phyloP scores from a whole-genome alignment of 1,139 yeast species.

The Blastobotrys raffinosifermentans region DNA sequence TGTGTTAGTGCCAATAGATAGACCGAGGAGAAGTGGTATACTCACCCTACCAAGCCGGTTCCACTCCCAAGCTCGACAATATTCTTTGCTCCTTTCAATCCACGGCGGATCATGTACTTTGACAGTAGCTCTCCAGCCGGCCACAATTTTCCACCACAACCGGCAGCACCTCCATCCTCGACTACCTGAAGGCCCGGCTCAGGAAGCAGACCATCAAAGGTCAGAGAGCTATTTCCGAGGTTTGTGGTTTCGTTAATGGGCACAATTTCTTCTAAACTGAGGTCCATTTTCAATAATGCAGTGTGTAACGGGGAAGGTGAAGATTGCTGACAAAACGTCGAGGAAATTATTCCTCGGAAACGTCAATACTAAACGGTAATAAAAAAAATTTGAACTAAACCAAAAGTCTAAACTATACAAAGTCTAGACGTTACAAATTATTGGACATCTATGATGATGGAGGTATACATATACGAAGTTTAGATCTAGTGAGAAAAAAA shows the following conservation, averaged over 20 bases:
- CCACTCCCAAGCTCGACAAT: slow-evolving; percentile 52
- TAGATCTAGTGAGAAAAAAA: too few species aligned
- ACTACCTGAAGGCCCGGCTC: slow-evolving; percentile 38
- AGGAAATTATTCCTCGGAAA: too few species aligned
- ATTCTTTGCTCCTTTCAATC: slow-evolving; percentile 25
- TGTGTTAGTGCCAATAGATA: slow-evolving; percentile 4
- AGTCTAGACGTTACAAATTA: too few species aligned
- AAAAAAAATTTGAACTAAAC: too few species aligned
- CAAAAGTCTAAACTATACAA: too few species aligned
- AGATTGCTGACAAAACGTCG: too few species aligned
- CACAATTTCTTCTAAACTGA: slow-evolving; percentile 20
- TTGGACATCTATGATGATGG: too few species aligned
- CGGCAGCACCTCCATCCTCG: slow-evolving; percentile 52
- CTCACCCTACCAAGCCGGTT: slow-evolving; percentile 47
- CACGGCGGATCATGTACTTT: slow-evolving; percentile 37
- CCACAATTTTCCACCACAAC: slow-evolving; percentile 60
- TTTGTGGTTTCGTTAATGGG: slow-evolving; percentile 35
- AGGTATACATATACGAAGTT: too few species aligned
- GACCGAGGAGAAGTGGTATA: neutral
- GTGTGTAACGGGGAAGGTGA: too few species aligned
- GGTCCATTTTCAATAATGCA: neutral
- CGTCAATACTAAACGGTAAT: too few species aligned
- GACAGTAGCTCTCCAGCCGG: slow-evolving; percentile 51
- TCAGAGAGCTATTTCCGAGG: slow-evolving; percentile 37
- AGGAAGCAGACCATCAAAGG: slow-evolving; percentile 38